Conservation (phyloP, 768 basidiomycete species). For the Kwoniella shandongensis region DNA sequence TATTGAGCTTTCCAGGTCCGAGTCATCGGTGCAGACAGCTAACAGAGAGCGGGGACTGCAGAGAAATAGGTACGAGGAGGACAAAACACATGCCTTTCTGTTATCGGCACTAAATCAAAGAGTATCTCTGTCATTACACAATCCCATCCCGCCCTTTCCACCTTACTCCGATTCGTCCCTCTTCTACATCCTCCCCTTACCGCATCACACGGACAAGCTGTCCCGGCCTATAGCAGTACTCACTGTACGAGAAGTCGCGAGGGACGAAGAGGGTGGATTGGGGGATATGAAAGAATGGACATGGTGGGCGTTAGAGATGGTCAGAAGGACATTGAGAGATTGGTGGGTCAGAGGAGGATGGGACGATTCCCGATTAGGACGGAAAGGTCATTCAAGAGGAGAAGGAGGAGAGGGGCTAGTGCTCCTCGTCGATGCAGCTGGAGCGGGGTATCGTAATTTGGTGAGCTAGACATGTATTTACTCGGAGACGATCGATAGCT, state of each 20-base stretch:
- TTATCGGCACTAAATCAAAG: conserved; percentile 30
- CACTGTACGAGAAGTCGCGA: conserved; percentile 33
- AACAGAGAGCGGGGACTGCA: too few relatives aligned
- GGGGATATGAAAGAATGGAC: conserved; percentile 47
- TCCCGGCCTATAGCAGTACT: conserved; percentile 47
- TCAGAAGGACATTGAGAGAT: conserved; percentile 39
- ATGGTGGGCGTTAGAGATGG: conserved; percentile 51
- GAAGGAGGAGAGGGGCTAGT: conserved; percentile 42
- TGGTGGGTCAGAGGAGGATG: conserved; percentile 33
- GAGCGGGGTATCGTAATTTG: conserved; percentile 49
- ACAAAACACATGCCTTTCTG: conserved; percentile 26
- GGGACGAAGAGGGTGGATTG: conserved; percentile 34
- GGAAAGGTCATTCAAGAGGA: conserved; percentile 4
- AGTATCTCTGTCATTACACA: conserved; percentile 27
- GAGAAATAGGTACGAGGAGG: conserved; percentile 39
- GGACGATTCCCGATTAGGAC: background rate
- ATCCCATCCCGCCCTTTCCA: conserved; percentile 26
- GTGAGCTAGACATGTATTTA: conserved; percentile 24
- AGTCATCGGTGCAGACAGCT: background rate
- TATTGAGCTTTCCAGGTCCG: background rate
- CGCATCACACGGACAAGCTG: conserved; percentile 34
- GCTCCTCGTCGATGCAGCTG: conserved; percentile 47
- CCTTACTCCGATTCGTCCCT: conserved; percentile 36
- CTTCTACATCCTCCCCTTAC: conserved; percentile 47
- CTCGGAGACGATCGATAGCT: background rate